Evolutionary conservation across 257 asterid genomes (phyloP).

Genomic region (Ajuga chamaepitys): DNA sequence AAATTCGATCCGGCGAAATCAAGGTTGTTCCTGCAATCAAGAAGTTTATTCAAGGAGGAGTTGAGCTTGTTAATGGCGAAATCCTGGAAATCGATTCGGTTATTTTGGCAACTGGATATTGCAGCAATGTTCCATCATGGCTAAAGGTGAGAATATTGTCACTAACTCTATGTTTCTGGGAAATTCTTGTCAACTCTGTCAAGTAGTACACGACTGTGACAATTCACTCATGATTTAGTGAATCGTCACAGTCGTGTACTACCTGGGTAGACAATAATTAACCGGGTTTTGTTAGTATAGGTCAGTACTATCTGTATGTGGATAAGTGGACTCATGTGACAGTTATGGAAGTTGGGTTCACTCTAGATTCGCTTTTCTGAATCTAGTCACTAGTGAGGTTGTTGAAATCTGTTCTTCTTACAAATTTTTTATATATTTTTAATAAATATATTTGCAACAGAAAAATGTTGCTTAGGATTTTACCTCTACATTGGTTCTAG

Average conservation of each 20-base stretch:
- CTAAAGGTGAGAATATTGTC: slow-evolving; percentile 44
- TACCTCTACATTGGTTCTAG: background rate
- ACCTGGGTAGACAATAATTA: no score
- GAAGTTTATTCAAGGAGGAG: slow-evolving; percentile 43
- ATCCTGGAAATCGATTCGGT: slow-evolving; percentile 57
- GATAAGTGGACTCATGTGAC: slow-evolving; percentile 38
- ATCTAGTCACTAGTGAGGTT: slow-evolving; percentile 35
- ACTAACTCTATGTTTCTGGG: no score
- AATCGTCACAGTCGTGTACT: no score
- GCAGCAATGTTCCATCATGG: slow-evolving; percentile 95
- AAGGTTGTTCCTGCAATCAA: slow-evolving; percentile 68
- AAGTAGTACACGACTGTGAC: no score
- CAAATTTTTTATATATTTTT: background rate
- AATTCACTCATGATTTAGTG: no score
- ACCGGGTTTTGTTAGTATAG: background rate
- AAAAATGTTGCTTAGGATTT: slow-evolving; percentile 2
- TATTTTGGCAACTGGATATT: slow-evolving; percentile 80
- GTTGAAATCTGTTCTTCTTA: slow-evolving; percentile 18
- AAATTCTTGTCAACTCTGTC: no score
- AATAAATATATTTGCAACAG: slow-evolving; percentile 17
- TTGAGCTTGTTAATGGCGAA: slow-evolving; percentile 51
- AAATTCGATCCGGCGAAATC: slow-evolving; percentile 60
- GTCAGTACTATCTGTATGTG: background rate
- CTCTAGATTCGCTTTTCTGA: slow-evolving; percentile 48
- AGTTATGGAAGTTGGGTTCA: slow-evolving; percentile 63